Conservation (phyloP, 179 eudicot species). For the Silene noctiflora region DNA sequence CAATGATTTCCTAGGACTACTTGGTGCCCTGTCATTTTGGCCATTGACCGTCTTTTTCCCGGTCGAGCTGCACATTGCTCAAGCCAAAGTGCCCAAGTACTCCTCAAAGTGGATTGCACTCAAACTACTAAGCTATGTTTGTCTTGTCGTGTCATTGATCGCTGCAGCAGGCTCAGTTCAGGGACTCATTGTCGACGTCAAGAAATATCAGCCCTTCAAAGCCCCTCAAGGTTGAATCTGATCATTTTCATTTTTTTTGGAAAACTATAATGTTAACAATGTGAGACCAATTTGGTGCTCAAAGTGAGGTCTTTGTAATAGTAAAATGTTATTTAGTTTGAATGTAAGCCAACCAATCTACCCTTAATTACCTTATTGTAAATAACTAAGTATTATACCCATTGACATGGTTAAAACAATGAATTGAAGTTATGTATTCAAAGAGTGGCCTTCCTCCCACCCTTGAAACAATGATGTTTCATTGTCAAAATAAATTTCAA, state of each 20-base stretch:
- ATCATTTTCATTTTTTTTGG: background rate
- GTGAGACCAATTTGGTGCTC: slow-evolving; percentile 7
- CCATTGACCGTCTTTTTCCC: slow-evolving; percentile 65
- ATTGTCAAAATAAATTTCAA: background rate
- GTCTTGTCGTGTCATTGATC: slow-evolving; percentile 48
- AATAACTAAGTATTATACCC: background rate
- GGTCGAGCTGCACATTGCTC: slow-evolving; percentile 57
- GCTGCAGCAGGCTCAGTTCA: slow-evolving; percentile 57
- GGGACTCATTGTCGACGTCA: slow-evolving; percentile 39
- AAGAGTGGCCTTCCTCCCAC: background rate
- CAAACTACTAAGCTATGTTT: slow-evolving; percentile 37
- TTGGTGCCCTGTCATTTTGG: slow-evolving; percentile 54
- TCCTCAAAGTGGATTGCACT: slow-evolving; percentile 46
- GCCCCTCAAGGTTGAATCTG: slow-evolving; percentile 28
- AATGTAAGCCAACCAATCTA: background rate
- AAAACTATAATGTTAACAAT: background rate
- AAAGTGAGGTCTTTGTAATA: background rate
- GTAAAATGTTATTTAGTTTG: background rate
- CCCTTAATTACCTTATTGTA: background rate
- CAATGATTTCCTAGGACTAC: slow-evolving; percentile 55
- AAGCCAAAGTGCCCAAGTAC: slow-evolving; percentile 38
- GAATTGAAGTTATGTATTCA: background rate
- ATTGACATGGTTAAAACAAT: background rate
- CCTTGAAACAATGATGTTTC: background rate
- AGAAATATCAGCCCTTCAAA: slow-evolving; percentile 45